Base-by-base conservation (phyloP, 2,329 filamentous ascomycete genomes). In the Colletotrichum tamarilloi region DNA sequence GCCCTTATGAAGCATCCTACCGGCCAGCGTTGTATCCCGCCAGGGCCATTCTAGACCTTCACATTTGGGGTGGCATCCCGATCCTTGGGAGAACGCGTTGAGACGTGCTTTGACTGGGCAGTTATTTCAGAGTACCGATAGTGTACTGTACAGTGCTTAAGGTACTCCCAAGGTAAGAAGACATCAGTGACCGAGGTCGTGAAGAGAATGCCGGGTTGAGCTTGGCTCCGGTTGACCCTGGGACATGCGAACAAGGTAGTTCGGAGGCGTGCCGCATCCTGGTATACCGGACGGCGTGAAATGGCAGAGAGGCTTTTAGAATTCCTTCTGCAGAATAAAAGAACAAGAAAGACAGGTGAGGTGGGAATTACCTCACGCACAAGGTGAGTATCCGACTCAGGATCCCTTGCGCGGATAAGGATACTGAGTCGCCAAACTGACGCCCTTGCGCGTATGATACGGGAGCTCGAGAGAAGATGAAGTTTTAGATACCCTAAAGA, bases 11-110 rank as follows among this genome's bases (percentile, higher is more conserved):
- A 56, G 8, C 11, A 56, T 35, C 59, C 53, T 72, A 24, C 53
- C 52, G 69, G 28, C 26, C 53, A 24, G 58, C 42, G 66, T 72
- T 35, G 52, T 59, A 64, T 72, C 69, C 69, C 69, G 59, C 53
- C 49, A 16, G 46, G 30, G 49, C 28, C 24, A 49, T 52, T 58
- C 55, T 52, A 19, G 57, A n/a, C 49, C 56, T 24, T 14, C 12
- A 26, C 12, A 6, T 12, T 30, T 22, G 19, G 42, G 42, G 62
- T 67, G 63, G 35, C 38, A 53, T 68, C 26, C 32, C 35, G 65
- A 14, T 52, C 38, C 28, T 42, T 62, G 65, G 59, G 53, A 55
- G 46, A 28, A 24, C 19, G 30, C 14, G 24, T 38, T 63, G 64
- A 57, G 56, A 38, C 30, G 32, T 14, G 22, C 53, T 8, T 22